Conservation (phyloP, 176 grass and related monocot genomes). For the Triticum dicoccoides region DNA sequence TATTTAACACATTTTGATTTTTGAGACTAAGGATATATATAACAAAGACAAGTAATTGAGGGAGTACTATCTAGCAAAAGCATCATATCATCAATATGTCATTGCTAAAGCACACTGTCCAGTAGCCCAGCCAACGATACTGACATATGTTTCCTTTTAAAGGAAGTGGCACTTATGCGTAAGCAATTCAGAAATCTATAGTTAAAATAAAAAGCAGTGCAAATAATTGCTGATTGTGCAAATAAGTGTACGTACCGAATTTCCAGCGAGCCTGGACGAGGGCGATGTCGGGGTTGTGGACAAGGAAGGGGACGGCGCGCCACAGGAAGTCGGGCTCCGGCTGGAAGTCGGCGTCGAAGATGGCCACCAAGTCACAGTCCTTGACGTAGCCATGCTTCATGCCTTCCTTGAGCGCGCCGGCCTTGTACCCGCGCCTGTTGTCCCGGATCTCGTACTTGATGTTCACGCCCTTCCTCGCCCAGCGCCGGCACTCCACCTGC, state of each 20-base stretch:
- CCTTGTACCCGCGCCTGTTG: slow-evolving; percentile 75
- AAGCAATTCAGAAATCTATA: too few species aligned
- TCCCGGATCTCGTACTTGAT: slow-evolving; percentile 91
- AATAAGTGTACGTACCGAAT: slow-evolving; percentile 37
- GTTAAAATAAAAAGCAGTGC: too few species aligned
- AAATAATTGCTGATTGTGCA: too few species aligned
- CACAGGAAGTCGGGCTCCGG: slow-evolving; percentile 70
- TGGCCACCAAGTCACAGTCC: slow-evolving; percentile 61
- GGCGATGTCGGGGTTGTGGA: slow-evolving; percentile 66
- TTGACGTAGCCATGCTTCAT: slow-evolving; percentile 74
- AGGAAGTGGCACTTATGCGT: too few species aligned
- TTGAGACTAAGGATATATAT: too few species aligned
- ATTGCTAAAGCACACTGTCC: too few species aligned
- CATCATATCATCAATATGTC: too few species aligned
- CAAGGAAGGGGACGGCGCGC: slow-evolving; percentile 68
- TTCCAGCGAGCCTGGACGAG: slow-evolving; percentile 86
- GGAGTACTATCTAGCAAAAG: too few species aligned
- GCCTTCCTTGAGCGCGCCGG: slow-evolving; percentile 73
- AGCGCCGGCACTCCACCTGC: slow-evolving; percentile 66
- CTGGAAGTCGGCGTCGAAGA: slow-evolving; percentile 98
- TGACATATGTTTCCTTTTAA: too few species aligned
- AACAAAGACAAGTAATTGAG: too few species aligned
- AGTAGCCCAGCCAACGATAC: too few species aligned
- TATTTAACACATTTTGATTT: too few species aligned
- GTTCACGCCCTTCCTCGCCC: slow-evolving; percentile 74